phyloP scores from a whole-genome alignment of 805 yeast genomes.

The Saccharomyces kudriavzevii region DNA sequence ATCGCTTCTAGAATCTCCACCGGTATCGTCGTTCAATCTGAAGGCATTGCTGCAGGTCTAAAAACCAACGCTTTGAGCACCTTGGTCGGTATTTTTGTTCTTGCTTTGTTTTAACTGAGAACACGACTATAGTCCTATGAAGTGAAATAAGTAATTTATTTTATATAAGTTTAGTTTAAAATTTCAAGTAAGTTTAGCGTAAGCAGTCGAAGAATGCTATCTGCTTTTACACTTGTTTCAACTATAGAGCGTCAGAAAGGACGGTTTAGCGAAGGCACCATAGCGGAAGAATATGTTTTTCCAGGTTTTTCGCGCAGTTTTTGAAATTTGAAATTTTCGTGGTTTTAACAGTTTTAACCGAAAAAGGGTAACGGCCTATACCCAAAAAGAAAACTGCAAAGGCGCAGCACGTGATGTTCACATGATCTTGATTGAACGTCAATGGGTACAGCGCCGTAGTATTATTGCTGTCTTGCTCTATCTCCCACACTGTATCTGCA shows the following conservation, averaged over 20 bases:
- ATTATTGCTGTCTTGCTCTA: too few species aligned
- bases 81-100: constrained; percentile 1
- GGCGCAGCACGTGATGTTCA: neutral
- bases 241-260: neutral
- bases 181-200: too few species aligned
- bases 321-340: neutral
- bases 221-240: too few species aligned
- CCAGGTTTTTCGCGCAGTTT: neutral
- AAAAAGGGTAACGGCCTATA: neutral
- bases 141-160: too few species aligned
- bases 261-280: neutral
- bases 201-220: neutral
- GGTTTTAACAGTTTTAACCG: neutral
- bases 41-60: constrained; percentile 1
- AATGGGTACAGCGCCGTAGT: too few species aligned
- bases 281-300: neutral
- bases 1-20: neutral
- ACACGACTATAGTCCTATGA: too few species aligned
- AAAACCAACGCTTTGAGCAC: neutral
- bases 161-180: too few species aligned
- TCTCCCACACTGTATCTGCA: too few species aligned
- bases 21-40: neutral
- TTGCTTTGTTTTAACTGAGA: neutral
- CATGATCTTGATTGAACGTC: neutral
- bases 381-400: neutral